These are phyloP conservation scores for Raphidocelis subcapitata DNA, from an alignment of 139 green algal genomes.

Conservation along the genomic window DNA sequence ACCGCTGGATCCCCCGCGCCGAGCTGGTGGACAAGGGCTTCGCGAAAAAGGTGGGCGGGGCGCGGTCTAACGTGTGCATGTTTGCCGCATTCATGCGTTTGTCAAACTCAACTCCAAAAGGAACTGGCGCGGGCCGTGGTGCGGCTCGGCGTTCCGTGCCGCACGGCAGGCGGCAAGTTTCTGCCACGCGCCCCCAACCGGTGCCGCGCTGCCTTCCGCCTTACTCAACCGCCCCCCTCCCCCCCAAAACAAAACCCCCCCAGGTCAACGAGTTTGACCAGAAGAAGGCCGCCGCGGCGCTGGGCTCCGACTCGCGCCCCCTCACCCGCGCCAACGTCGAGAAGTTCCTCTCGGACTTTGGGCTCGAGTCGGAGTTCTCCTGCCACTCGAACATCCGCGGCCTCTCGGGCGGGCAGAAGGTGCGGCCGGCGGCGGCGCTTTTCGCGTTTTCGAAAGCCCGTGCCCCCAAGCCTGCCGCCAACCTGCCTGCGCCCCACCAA, in stretches of 20 bases:
- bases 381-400: slow-evolving; percentile 83
- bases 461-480: too few species aligned
- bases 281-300: slow-evolving; percentile 58
- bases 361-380: slow-evolving; percentile 89
- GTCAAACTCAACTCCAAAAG: too few species aligned
- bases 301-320: slow-evolving; percentile 71
- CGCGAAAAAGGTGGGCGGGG: slow-evolving; percentile 69
- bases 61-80: too few species aligned
- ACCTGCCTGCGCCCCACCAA: neutral
- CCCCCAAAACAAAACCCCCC: too few species aligned
- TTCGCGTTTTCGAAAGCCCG: neutral
- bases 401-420: slow-evolving; percentile 50
- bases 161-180: too few species aligned
- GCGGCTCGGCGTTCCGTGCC: too few species aligned
- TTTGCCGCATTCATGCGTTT: too few species aligned
- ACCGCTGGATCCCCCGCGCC: slow-evolving; percentile 46
- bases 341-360: slow-evolving; percentile 89
- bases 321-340: slow-evolving; percentile 83
- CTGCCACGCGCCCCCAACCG: too few species aligned
- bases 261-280: slow-evolving; percentile 77
- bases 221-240: too few species aligned
- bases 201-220: too few species aligned
- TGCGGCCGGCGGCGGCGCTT: neutral
- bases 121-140: too few species aligned
- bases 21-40: slow-evolving; percentile 87